Conservation (phyloP, 2,329 filamentous ascomycete genomes). For the Sporothrix curviconia region DNA sequence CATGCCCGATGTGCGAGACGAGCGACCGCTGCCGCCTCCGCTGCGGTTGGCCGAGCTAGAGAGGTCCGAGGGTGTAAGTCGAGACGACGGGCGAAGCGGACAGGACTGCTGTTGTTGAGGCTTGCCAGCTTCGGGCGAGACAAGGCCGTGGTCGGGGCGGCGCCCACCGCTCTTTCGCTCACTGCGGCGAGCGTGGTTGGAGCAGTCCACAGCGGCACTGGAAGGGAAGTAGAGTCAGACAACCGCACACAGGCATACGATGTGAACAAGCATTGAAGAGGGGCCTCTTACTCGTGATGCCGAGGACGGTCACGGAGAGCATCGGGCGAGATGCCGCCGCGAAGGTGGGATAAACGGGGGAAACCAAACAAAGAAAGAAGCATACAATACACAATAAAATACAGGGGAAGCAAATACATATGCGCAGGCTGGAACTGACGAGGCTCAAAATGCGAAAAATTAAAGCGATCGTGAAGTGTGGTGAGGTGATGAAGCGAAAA, state of each 20-base stretch:
- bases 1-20: conserved; percentile 5
- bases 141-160: neutral
- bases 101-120: neutral
- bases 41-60: neutral
- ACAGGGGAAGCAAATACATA: too few relatives aligned
- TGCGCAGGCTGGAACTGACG: too few relatives aligned
- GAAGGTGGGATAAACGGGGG: neutral
- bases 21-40: neutral
- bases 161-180: neutral
- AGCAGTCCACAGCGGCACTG: neutral
- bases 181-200: neutral
- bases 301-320: neutral
- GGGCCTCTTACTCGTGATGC: conserved; percentile 11
- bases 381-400: too few relatives aligned
- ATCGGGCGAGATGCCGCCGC: neutral
- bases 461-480: too few relatives aligned
- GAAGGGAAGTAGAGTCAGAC: neutral
- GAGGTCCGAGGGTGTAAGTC: neutral
- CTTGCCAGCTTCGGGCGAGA: neutral
- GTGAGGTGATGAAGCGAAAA: too few relatives aligned
- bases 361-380: neutral
- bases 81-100: neutral
- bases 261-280: too few relatives aligned
- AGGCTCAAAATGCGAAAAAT: too few relatives aligned
- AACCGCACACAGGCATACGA: neutral